Conservation (phyloP, 2,329 filamentous ascomycete species). For the Tolypocladium inflatum region DNA sequence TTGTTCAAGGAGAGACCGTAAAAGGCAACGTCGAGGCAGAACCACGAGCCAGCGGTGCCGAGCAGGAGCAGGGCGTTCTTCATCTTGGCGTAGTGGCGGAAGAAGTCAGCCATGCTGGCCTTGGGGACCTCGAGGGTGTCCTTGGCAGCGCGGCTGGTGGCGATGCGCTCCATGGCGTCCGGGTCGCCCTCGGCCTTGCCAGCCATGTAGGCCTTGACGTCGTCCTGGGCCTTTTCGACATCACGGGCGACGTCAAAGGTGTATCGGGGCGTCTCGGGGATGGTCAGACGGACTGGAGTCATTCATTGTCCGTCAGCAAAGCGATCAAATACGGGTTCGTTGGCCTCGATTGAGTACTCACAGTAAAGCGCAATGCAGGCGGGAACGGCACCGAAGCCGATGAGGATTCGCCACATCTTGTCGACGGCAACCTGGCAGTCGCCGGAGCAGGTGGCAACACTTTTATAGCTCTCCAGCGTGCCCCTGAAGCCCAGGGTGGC, state of each 20-base stretch:
- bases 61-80: slow-evolving; percentile 64
- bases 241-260: slow-evolving; percentile 75
- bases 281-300: slow-evolving; percentile 53
- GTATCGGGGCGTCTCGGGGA: slow-evolving; percentile 81
- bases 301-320: background rate
- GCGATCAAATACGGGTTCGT: background rate
- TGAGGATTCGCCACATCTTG: slow-evolving; percentile 79
- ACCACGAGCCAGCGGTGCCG: slow-evolving; percentile 80
- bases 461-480: slow-evolving; percentile 42
- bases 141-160: slow-evolving; percentile 42
- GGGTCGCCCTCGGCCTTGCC: slow-evolving; percentile 53
- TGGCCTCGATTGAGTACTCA: slow-evolving; percentile 9
- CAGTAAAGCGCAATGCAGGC: slow-evolving; percentile 75
- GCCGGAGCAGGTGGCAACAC: slow-evolving; percentile 42
- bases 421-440: slow-evolving; percentile 45
- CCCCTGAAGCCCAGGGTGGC: slow-evolving; percentile 62
- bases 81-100: slow-evolving; percentile 57
- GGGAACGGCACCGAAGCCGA: slow-evolving; percentile 73
- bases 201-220: slow-evolving; percentile 64
- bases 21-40: slow-evolving; percentile 55
- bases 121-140: slow-evolving; percentile 54
- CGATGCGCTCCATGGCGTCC: slow-evolving; percentile 57
- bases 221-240: slow-evolving; percentile 61
- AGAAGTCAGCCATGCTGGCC: slow-evolving; percentile 65
- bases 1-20: slow-evolving; percentile 70